Evolutionary conservation across 768 basidiomycete genomes (phyloP), one percentile per base, ranked within the genome.

Genomic region (Amanita rubescens): DNA sequence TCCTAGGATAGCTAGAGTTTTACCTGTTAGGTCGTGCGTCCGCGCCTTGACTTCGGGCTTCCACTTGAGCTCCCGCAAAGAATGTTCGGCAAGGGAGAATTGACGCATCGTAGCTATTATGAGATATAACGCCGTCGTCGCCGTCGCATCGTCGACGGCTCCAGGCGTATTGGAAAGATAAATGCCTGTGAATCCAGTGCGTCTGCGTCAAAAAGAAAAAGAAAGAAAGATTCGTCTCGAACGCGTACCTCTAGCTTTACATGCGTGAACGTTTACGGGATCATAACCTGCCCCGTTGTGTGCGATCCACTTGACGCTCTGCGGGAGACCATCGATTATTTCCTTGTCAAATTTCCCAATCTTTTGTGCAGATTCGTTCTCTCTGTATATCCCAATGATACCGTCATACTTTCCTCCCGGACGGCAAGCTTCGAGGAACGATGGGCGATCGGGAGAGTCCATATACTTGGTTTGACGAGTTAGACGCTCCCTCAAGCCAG

Each of bases 221-320:
- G 19, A 5, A 50, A 30, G 6, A 32, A 15, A 30, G n/a, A 43
- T n/a, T 19, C 15, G 24, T 35, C 20, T 27, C 7, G 25, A 10
- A n/a, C 19, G 32, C 19, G 2, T 59, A 87, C 90, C 88, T 67
- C 77, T 77, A 9, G 75, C 79, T 62, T 80, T 87, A 66, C 85
- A 86, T 3, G 85, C 85, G 6, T 69, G 66, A 14, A 93, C 81
- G 62, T 94, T 87, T 58, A 95, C 85, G 56, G 85, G 82, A 65
- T 96, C 92, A 65, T 96, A 96, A 0, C 94, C 92, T 0, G 94
- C 92, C 10, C 93, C 94, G 54, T 94, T 94, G 67, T 93, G 92
- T 1, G 85, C 89, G 63, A 95, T 90, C 85, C 87, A 93, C 62
- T 84, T 84, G 57, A 94, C 76, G 17, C 73, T 75, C 1, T 74